Percentiles rank a stretch among this genome's conserved stretches.
Evolutionary conservation across 176 grass and related monocot species (phyloP).

Genomic region (Rhynchospora breviuscula): DNA sequence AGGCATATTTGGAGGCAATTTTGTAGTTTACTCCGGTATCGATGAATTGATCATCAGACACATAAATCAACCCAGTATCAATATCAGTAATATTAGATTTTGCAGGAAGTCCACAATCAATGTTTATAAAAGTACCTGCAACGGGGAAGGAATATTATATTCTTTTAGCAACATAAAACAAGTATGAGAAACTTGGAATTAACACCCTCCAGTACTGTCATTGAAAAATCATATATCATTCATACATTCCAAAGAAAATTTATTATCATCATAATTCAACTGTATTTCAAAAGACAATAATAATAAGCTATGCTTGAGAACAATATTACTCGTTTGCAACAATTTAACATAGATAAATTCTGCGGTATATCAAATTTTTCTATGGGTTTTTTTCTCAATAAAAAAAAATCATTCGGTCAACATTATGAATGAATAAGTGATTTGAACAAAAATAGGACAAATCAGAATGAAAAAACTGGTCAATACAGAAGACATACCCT

Average conservation of each 20-base stretch:
- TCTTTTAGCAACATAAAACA: background rate
- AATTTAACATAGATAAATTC: no score
- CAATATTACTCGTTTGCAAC: no score
- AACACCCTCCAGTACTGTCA: background rate
- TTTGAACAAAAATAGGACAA: no score
- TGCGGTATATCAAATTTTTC: no score
- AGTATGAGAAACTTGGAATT: background rate
- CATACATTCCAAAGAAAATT: background rate
- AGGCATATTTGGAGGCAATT: slow-evolving; percentile 29
- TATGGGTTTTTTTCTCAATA: no score
- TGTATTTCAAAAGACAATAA: no score
- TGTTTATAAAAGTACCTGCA: slow-evolving; percentile 60
- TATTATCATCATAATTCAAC: no score
- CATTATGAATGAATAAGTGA: no score
- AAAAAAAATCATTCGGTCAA: no score
- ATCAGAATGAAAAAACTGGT: no score
- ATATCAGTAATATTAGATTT: slow-evolving; percentile 21
- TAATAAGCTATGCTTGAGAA: no score
- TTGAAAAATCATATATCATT: background rate
- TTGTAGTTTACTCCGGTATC: slow-evolving; percentile 36
- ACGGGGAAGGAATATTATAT: background rate
- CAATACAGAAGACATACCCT: no score
- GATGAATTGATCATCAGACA: slow-evolving; percentile 46
- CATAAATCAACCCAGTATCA: slow-evolving; percentile 24
- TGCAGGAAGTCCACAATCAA: slow-evolving; percentile 41